Base-by-base conservation (phyloP, 2,329 filamentous ascomycete species). In the Ophiostoma sp. region DNA sequence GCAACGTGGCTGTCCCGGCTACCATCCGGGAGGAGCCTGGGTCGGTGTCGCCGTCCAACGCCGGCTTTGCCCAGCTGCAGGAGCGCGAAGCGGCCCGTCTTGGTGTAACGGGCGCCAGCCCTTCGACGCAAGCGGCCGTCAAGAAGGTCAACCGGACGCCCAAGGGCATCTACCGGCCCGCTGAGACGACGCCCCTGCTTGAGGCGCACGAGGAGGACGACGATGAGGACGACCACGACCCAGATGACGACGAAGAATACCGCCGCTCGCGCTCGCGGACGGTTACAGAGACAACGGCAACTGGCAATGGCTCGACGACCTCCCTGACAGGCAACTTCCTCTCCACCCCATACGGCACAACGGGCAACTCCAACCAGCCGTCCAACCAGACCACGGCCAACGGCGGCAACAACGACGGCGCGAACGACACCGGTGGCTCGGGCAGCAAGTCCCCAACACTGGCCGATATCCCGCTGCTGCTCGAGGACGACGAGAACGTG, bases 161-260 rank as follows among this genome's bases (percentile, higher is more conserved):
- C 0, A 93, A 93, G 79, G 93, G 95, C 78, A 89, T 98, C 71
- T 97, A 97, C 81, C 93, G 92, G 52, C 87, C 88, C 19, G 90
- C 90, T 22, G 92, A 94, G 79, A 88, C 88, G 64, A 87, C 90
- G 1, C 90, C 93, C 0, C 84, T 95, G 28, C 85, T 94, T 39
- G 78, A 82, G 19, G 80, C 82, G 57, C 82, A 79, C 12, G 78
- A 79, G 74, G 79, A 82, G 31, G 82, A 86, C 28, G 84, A 84
- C 3, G 85, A 85, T 15, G 82, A 85, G 12, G 83, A 85, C 25
- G 81, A 83, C 3, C 81, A 85, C 3, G 80, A 80, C 22, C 78
- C 80, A 12, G 82, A 85, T 12, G 83, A 83, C n/a, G 81, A 82
- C 28, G 82, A 84, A 17, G 80, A 82, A 8, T 83, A 77, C 55